A percentile compares a stretch with the other conserved stretches of the same genome.
Evolutionary conservation across 208 protist species (phyloP).

Genomic region (Novymonas esmeraldas): DNA sequence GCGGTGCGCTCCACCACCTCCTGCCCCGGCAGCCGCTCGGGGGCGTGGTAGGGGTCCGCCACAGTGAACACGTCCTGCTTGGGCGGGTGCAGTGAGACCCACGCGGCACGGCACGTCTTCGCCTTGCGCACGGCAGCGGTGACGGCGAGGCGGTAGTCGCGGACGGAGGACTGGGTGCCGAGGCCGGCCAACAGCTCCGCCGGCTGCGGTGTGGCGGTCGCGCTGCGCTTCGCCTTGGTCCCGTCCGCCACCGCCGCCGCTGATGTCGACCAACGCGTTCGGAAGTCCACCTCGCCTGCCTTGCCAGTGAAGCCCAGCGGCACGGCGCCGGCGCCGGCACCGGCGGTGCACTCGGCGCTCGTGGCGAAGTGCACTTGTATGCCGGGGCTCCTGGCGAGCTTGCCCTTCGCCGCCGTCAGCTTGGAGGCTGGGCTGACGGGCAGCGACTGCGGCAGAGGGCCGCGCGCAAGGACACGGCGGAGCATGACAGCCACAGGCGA

Average conservation of each 20-base stretch:
- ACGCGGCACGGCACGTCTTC: slow-evolving; percentile 30
- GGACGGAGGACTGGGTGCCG: slow-evolving; percentile 34
- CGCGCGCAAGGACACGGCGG: slow-evolving; percentile 51
- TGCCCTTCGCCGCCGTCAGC: slow-evolving; percentile 9
- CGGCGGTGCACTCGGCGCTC: slow-evolving; percentile 3
- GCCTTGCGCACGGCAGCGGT: slow-evolving; percentile 74
- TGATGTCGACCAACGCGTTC: slow-evolving; percentile 1
- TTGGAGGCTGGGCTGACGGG: slow-evolving; percentile 23
- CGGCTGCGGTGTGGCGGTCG: slow-evolving; percentile 3
- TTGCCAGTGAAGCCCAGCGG: slow-evolving; percentile 53
- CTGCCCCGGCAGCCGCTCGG: slow-evolving; percentile 32
- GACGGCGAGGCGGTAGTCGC: slow-evolving; percentile 73
- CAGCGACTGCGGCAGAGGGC: slow-evolving; percentile 54
- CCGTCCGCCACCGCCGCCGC: background rate
- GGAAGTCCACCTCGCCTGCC: slow-evolving; percentile 38
- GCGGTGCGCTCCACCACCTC: slow-evolving; percentile 77
- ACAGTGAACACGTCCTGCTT: slow-evolving; percentile 33
- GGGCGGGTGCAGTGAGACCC: slow-evolving; percentile 27
- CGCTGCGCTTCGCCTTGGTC: background rate
- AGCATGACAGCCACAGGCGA: slow-evolving; percentile 38
- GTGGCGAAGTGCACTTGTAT: slow-evolving; percentile 30
- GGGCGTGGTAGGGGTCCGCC: slow-evolving; percentile 42
- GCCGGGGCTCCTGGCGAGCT: slow-evolving; percentile 10
- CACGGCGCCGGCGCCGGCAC: background rate
- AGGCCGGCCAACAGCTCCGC: slow-evolving; percentile 34